Evolutionary conservation across 768 basidiomycete genomes (phyloP).

Genomic region (Coprinopsis sp.): DNA sequence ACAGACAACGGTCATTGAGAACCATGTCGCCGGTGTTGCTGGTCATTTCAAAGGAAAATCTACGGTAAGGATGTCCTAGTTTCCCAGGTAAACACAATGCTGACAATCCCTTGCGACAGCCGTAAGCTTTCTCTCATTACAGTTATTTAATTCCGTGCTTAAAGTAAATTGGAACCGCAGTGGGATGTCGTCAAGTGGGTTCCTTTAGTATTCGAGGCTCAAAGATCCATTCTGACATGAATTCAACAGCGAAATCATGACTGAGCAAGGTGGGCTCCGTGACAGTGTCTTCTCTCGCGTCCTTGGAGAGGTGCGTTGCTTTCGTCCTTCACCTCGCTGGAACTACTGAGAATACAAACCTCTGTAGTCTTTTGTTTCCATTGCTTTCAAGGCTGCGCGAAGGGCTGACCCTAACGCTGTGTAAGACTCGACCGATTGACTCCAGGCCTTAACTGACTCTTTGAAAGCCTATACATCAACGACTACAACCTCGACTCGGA

Average conservation of each 20-base stretch:
- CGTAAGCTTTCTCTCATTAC: no score
- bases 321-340: no score
- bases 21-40: conserved; percentile 33
- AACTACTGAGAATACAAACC: no score
- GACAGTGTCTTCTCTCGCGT: conserved; percentile 35
- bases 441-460: neutral
- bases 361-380: conserved; percentile 34
- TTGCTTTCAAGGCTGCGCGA: conserved; percentile 43
- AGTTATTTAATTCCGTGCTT: no score
- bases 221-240: conserved; percentile 20
- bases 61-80: conserved; percentile 20
- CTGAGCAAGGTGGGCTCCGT: conserved; percentile 36
- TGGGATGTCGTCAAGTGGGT: conserved; percentile 30
- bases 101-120: no score
- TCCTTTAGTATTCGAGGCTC: neutral
- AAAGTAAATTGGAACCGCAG: no score
- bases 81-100: no score
- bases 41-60: conserved; percentile 34
- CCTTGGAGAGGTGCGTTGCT: conserved; percentile 34
- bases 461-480: conserved; percentile 36
- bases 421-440: conserved; percentile 12
- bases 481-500: conserved; percentile 47
- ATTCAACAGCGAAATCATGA: conserved; percentile 32
- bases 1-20: conserved; percentile 29
- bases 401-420: conserved; percentile 39